A percentile compares a stretch with the other conserved stretches of the same genome.
phyloP scores from a whole-genome alignment of 495 filamentous ascomycete genomes.

The Penicillium chermesinum region DNA sequence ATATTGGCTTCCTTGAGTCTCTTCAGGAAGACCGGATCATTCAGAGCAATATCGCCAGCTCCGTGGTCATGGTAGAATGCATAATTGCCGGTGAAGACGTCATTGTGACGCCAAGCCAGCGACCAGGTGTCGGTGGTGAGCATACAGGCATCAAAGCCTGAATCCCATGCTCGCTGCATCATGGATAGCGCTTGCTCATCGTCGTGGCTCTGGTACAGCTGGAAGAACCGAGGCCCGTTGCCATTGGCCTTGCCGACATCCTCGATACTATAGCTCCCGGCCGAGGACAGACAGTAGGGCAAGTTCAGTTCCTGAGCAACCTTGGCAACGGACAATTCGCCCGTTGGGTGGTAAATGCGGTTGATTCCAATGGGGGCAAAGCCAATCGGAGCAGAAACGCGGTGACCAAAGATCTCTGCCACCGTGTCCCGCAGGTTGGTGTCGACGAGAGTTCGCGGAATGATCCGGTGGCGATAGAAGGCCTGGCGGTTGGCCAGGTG shows the following conservation, averaged over 20 bases:
- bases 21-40: conserved; percentile 54
- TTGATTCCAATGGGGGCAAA: conserved; percentile 67
- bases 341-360: conserved; percentile 55
- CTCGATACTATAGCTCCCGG: conserved; percentile 53
- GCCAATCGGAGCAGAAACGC: conserved; percentile 53
- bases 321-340: conserved; percentile 54
- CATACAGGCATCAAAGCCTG: conserved; percentile 55
- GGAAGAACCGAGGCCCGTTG: conserved; percentile 49
- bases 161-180: conserved; percentile 47
- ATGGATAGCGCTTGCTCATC: conserved; percentile 54
- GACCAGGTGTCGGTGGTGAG: conserved; percentile 64
- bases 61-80: conserved; percentile 57
- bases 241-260: conserved; percentile 54
- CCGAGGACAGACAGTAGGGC: conserved; percentile 54
- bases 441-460: conserved; percentile 58
- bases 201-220: conserved; percentile 63
- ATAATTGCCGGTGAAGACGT: conserved; percentile 54
- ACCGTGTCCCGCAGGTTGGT: conserved; percentile 54
- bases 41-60: conserved; percentile 49
- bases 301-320: conserved; percentile 54
- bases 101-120: conserved; percentile 61
- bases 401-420: conserved; percentile 58
- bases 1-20: conserved; percentile 46
- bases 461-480: conserved; percentile 63
- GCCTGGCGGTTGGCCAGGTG: conserved; percentile 63